Percentiles rank a stretch among this genome's conserved stretches.
These are phyloP conservation scores for Leccinum truebloodii DNA, from an alignment of 768 basidiomycete species.

Conservation along the genomic window DNA sequence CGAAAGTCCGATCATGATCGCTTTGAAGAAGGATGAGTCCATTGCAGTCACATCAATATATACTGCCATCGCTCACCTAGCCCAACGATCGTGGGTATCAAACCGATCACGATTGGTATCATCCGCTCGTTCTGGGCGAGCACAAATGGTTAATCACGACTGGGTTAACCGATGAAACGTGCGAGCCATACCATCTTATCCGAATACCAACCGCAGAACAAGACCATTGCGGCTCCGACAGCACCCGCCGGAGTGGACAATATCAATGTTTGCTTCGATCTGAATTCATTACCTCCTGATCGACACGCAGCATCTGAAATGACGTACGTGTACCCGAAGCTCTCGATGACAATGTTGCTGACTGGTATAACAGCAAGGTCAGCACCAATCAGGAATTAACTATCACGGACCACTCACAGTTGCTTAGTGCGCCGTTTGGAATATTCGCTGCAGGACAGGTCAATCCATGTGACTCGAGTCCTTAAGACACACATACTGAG, in stretches of 20 bases:
- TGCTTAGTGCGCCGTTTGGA: conserved; percentile 63
- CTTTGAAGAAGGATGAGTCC: conserved; percentile 22
- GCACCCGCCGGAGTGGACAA: conserved; percentile 57
- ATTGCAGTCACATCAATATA: neutral
- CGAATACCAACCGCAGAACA: conserved; percentile 64
- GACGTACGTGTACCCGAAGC: conserved; percentile 62
- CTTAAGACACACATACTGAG: conserved; percentile 43
- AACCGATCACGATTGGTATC: conserved; percentile 57
- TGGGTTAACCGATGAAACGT: neutral
- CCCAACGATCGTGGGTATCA: conserved; percentile 61
- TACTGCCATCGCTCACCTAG: conserved; percentile 36
- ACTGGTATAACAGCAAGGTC: conserved; percentile 34
- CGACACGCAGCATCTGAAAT: neutral
- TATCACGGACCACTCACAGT: conserved; percentile 44
- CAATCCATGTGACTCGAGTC: neutral
- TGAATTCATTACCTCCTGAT: conserved; percentile 19
- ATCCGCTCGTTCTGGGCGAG: conserved; percentile 53
- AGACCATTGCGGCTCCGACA: conserved; percentile 47
- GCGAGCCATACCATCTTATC: conserved; percentile 51
- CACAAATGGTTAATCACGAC: neutral
- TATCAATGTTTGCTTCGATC: conserved; percentile 61
- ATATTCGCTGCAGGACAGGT: conserved; percentile 49
- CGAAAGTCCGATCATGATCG: conserved; percentile 56
- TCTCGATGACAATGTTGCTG: conserved; percentile 62
- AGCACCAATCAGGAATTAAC: neutral